These are phyloP conservation scores for Debaryomyces prosopidis DNA, from an alignment of 805 yeast genomes.

Conservation along the genomic window DNA sequence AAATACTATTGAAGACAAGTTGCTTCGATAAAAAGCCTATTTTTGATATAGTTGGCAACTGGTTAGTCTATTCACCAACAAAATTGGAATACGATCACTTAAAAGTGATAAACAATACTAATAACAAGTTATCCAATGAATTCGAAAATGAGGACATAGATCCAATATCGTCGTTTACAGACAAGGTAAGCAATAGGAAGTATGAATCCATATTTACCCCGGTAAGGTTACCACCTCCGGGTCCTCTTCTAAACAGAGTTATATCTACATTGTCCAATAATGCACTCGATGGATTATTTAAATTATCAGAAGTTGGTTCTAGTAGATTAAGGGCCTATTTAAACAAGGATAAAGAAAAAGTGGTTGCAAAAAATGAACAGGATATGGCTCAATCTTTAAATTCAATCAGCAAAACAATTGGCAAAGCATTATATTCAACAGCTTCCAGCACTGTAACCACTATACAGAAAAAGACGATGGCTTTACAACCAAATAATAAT, in stretches of 20 bases:
- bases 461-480: slow-evolving; percentile 20
- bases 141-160: slow-evolving; percentile 8
- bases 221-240: slow-evolving; percentile 47
- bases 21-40: slow-evolving; percentile 39
- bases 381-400: slow-evolving; percentile 24
- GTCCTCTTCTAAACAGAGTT: slow-evolving; percentile 49
- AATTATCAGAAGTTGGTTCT: slow-evolving; percentile 50
- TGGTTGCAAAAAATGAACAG: slow-evolving; percentile 6
- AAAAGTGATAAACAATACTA: slow-evolving; percentile 17
- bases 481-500: slow-evolving; percentile 28
- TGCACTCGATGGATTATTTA: slow-evolving; percentile 52
- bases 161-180: slow-evolving; percentile 8
- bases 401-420: slow-evolving; percentile 31
- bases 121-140: slow-evolving; percentile 5
- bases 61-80: slow-evolving; percentile 50
- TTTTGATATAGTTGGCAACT: slow-evolving; percentile 49
- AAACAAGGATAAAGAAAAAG: slow-evolving; percentile 15
- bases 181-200: background rate
- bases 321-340: slow-evolving; percentile 43
- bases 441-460: slow-evolving; percentile 28
- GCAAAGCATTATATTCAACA: slow-evolving; percentile 34
- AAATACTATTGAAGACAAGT: slow-evolving; percentile 31
- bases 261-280: slow-evolving; percentile 49
- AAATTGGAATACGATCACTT: slow-evolving; percentile 33
- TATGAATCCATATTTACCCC: slow-evolving; percentile 36